These are phyloP conservation scores for Cladophialophora immunda DNA, from an alignment of 2,329 filamentous ascomycete genomes.

Conservation along the genomic window DNA sequence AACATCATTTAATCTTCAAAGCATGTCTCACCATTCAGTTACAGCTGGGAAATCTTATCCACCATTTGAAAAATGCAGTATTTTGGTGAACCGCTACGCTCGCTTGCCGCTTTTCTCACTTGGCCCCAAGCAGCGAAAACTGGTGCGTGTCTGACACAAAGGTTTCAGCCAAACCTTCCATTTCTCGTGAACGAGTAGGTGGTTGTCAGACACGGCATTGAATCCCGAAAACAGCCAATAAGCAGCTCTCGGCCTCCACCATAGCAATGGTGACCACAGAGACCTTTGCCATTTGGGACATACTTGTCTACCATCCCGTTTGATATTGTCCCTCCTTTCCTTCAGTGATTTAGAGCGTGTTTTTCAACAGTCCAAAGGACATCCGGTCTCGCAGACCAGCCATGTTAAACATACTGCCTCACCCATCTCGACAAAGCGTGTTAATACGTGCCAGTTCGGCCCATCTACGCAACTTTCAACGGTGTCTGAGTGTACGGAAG, in stretches of 20 bases:
- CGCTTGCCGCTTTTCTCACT: neutral
- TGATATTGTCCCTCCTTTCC: neutral
- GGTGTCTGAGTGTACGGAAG: neutral
- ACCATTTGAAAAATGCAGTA: neutral
- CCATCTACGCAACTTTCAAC: neutral
- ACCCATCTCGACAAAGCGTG: neutral
- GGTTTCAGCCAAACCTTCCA: too few species aligned
- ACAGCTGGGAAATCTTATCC: neutral
- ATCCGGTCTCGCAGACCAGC: neutral
- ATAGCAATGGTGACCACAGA: too few species aligned
- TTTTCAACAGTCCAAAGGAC: neutral
- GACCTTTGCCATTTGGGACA: neutral
- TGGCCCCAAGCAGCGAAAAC: neutral
- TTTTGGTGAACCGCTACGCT: neutral
- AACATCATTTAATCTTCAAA: conserved; percentile 6
- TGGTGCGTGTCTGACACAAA: neutral
- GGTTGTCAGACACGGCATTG: too few species aligned
- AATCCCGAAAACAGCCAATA: too few species aligned
- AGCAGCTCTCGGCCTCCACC: too few species aligned
- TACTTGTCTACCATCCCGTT: neutral
- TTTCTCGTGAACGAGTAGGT: too few species aligned
- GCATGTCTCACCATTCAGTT: neutral
- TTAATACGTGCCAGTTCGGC: neutral
- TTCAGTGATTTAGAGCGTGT: neutral
- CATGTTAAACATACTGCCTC: neutral